These are phyloP conservation scores for Helicostylum pulchrum DNA, from an alignment of 192 early-diverging fungal species.

Conservation along the genomic window DNA sequence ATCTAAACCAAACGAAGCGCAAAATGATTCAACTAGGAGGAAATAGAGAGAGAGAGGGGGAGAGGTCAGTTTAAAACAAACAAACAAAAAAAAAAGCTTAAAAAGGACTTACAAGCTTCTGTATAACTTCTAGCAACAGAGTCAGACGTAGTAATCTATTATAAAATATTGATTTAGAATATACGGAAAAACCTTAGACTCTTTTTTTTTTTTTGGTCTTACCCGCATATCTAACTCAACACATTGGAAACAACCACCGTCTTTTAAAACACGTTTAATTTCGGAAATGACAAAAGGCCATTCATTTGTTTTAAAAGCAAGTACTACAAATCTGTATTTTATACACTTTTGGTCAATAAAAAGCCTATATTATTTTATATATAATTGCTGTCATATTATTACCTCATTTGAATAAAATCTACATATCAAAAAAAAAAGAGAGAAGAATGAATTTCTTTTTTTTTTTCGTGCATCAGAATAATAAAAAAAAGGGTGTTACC, in stretches of 20 bases:
- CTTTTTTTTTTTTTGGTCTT: not conserved
- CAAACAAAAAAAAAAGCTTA: not conserved
- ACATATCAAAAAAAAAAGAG: not conserved
- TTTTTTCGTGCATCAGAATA: no score
- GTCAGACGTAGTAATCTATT: constrained; percentile 13
- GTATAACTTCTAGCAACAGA: constrained; percentile 6
- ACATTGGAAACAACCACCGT: constrained; percentile 28
- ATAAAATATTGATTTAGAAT: not conserved
- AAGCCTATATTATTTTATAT: not conserved
- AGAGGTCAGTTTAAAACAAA: not conserved
- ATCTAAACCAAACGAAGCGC: constrained; percentile 16
- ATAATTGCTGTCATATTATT: not conserved
- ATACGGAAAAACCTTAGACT: not conserved
- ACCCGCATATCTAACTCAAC: constrained; percentile 26
- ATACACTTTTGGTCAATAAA: no score
- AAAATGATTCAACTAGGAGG: constrained; percentile 20
- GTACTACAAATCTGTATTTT: constrained; percentile 19
- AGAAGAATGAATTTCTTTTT: not conserved
- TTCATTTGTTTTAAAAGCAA: constrained; percentile 31
- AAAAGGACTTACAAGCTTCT: constrained; percentile 17
- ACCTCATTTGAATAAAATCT: constrained; percentile 32
- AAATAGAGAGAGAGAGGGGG: not conserved
- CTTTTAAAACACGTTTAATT: constrained; percentile 23
- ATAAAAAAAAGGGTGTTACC: constrained; percentile 14
- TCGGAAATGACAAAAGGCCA: constrained; percentile 24